Evolutionary conservation across 192 early-diverging fungal genomes (phyloP).

Genomic region (Backusella liffmaniae): DNA sequence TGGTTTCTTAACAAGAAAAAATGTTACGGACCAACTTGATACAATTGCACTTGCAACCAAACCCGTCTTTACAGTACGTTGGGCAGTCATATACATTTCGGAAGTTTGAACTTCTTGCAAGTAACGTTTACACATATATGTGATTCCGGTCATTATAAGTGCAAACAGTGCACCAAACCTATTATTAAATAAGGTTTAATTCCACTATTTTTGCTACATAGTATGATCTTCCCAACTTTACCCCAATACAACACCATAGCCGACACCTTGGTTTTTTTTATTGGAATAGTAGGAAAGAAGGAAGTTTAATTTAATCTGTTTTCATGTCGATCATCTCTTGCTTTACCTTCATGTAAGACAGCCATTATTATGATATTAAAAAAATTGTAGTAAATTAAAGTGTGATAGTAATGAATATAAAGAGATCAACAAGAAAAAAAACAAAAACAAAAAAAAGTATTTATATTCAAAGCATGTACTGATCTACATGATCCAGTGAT

Average conservation of each 20-base stretch:
- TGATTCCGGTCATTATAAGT: conserved; percentile 59
- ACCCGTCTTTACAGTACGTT: conserved; percentile 64
- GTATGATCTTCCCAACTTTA: background rate
- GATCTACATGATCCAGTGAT: background rate
- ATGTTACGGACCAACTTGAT: conserved; percentile 48
- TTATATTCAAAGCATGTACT: background rate
- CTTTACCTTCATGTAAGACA: background rate
- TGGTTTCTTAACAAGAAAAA: background rate
- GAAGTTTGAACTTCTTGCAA: conserved; percentile 60
- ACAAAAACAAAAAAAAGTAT: background rate
- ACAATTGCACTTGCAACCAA: conserved; percentile 69
- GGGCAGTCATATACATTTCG: conserved; percentile 72
- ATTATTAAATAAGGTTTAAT: background rate
- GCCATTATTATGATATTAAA: background rate
- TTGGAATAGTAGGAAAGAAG: background rate
- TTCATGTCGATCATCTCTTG: background rate
- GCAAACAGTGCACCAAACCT: conserved; percentile 25
- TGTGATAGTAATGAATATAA: background rate
- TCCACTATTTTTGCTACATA: background rate
- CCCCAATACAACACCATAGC: conserved; percentile 31
- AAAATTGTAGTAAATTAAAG: background rate
- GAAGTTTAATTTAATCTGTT: background rate
- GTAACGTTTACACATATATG: conserved; percentile 63
- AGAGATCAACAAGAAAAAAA: background rate
- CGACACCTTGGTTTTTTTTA: conserved; percentile 14